Conservation (phyloP, 495 filamentous ascomycete species). For the Hypoxylon lienhwacheense region DNA sequence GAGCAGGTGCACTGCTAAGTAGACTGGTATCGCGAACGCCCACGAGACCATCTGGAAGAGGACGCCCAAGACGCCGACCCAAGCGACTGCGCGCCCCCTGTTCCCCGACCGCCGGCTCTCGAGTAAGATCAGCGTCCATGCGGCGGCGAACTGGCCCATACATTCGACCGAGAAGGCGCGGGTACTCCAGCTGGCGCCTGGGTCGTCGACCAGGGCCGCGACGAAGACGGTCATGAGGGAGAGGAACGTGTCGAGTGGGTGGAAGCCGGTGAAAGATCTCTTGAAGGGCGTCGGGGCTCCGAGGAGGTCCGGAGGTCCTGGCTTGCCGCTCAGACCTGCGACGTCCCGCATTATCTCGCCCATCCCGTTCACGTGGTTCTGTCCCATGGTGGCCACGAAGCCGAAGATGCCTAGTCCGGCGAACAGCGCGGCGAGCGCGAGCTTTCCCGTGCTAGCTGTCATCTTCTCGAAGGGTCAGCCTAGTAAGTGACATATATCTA, state of each 20-base stretch:
- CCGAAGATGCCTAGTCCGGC: slow-evolving; percentile 31
- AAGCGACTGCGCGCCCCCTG: slow-evolving; percentile 53
- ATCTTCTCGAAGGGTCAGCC: slow-evolving; percentile 9
- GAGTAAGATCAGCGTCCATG: slow-evolving; percentile 58
- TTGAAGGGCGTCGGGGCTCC: slow-evolving; percentile 32
- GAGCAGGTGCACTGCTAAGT: slow-evolving; percentile 54
- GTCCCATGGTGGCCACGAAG: slow-evolving; percentile 23
- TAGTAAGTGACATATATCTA: not conserved
- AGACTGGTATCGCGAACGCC: slow-evolving; percentile 57
- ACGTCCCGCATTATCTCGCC: slow-evolving; percentile 19
- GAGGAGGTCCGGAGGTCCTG: slow-evolving; percentile 4
- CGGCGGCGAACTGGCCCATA: slow-evolving; percentile 57
- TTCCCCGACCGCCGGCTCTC: slow-evolving; percentile 62
- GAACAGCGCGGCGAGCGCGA: slow-evolving; percentile 31
- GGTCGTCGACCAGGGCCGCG: slow-evolving; percentile 56
- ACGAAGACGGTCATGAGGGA: slow-evolving; percentile 56
- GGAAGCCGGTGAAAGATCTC: slow-evolving; percentile 53
- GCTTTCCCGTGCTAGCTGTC: slow-evolving; percentile 22
- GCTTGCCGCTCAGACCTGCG: not conserved
- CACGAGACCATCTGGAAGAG: slow-evolving; percentile 57
- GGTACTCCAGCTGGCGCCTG: slow-evolving; percentile 43
- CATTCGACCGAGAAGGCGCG: slow-evolving; percentile 54
- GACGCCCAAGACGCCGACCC: slow-evolving; percentile 56
- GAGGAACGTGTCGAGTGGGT: slow-evolving; percentile 52
- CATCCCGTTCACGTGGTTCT: slow-evolving; percentile 23